Conservation (phyloP, 2,329 filamentous ascomycete genomes). For the Monilinia vaccinii-corymbosi region DNA sequence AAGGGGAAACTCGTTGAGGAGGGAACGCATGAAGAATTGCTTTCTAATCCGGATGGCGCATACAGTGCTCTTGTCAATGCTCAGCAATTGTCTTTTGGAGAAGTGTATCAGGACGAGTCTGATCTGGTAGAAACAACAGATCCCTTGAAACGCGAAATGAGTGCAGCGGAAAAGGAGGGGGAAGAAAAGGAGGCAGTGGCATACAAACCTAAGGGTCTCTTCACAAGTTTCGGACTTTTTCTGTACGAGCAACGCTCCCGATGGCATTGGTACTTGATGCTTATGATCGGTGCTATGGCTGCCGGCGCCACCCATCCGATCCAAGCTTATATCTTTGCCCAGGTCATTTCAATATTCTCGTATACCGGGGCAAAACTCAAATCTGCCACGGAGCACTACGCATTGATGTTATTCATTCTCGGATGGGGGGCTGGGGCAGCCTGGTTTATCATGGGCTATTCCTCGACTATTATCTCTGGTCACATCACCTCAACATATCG, state of each 20-base stretch:
- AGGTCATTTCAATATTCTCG: conserved; percentile 28
- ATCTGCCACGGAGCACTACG: conserved; percentile 35
- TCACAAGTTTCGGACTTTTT: conserved; percentile 43
- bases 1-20: conserved; percentile 64
- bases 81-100: conserved; percentile 34
- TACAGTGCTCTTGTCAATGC: conserved; percentile 61
- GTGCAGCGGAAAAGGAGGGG: conserved; percentile 19
- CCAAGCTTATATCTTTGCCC: conserved; percentile 30
- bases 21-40: conserved; percentile 65
- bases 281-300: conserved; percentile 34
- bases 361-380: conserved; percentile 16
- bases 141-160: conserved; percentile 17
- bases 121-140: conserved; percentile 21
- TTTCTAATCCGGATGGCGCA: conserved; percentile 47
- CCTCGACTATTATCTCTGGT: conserved; percentile 33
- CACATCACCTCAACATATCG: conserved; percentile 30
- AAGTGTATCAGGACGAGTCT: conserved; percentile 20
- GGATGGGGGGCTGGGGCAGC: conserved; percentile 33
- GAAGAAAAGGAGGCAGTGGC: conserved; percentile 15
- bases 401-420: conserved; percentile 41
- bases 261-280: conserved; percentile 42
- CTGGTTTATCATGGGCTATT: conserved; percentile 26
- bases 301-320: conserved; percentile 31
- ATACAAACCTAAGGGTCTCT: conserved; percentile 35
- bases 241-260: conserved; percentile 46